Percentiles rank a stretch among this genome's conserved stretches.
These are phyloP conservation scores for Apiotrichum brassicae DNA, from an alignment of 1,284 basidiomycete genomes.

Conservation along the genomic window DNA sequence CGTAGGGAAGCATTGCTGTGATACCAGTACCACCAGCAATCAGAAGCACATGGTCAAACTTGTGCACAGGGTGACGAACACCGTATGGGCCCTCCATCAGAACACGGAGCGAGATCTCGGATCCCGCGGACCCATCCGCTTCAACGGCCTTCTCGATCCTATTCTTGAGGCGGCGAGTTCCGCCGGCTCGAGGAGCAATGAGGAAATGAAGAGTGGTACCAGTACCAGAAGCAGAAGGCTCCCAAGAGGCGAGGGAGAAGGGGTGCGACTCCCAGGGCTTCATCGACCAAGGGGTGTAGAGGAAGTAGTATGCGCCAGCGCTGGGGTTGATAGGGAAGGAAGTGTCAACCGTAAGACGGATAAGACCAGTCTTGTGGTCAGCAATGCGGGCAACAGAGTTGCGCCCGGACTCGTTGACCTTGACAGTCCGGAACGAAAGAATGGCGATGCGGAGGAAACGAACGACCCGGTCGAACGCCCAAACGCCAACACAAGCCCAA, in stretches of 20 bases:
- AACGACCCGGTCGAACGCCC: conserved; percentile 26
- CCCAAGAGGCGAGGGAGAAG: conserved; percentile 24
- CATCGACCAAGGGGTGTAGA: conserved; percentile 23
- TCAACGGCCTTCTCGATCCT: background rate
- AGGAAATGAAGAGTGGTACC: conserved; percentile 22
- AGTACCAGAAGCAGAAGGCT: background rate
- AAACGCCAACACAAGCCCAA: conserved; percentile 27
- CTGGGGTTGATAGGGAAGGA: conserved; percentile 15
- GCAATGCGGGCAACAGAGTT: conserved; percentile 17
- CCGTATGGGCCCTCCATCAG: conserved; percentile 39
- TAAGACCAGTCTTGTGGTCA: conserved; percentile 15
- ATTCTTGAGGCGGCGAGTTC: conserved; percentile 11
- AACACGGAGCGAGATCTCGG: conserved; percentile 4
- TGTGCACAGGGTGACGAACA: conserved; percentile 13
- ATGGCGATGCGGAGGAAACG: conserved; percentile 22
- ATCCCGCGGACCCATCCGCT: background rate
- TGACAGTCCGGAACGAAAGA: conserved; percentile 18
- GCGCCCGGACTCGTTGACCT: background rate
- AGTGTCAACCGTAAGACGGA: conserved; percentile 24
- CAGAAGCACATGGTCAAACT: conserved; percentile 24
- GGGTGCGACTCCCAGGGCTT: conserved; percentile 34
- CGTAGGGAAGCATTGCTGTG: conserved; percentile 28
- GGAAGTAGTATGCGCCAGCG: conserved; percentile 30
- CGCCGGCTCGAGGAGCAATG: conserved; percentile 22
- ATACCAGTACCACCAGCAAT: conserved; percentile 32